Base-by-base conservation (phyloP, 2,329 filamentous ascomycete genomes). In the Tolypocladium paradoxum region DNA sequence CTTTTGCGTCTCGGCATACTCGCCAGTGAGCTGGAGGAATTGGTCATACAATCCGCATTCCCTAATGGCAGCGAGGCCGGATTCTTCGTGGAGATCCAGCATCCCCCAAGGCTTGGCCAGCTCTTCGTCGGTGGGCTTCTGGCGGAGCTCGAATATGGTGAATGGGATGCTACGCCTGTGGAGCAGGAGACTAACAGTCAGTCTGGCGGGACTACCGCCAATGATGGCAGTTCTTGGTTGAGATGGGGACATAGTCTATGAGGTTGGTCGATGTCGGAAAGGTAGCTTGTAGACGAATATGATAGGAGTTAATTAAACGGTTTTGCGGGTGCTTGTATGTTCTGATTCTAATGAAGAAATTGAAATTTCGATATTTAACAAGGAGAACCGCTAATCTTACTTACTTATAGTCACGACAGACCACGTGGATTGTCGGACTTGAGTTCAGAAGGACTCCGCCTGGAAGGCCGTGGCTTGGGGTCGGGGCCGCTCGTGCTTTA, bases 21-120 rank as follows among this genome's bases (percentile, higher is more conserved):
- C 57, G 35, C 68, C 66, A 1, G 70, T 69, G 27, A 71, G 58
- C 37, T 65, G 58, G 1, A 64, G 50, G 59, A 79, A 80, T 16
- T 69, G 60, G 3, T 72, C 67, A 51, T 63, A 72, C 11, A 79
- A 63, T 0, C 72, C 75, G 11, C 70, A 70, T 53, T 71, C 70
- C 7, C 63, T 64, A 6, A 81, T 60, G 0, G 74, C 77, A 2
- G 64, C 61, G 6, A 75, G 70, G 0, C 76, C 76, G 1, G 70
- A 68, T 6, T 67, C 58, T 1, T 67, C 64, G 57, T 80, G 76
- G 1, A 81, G 65, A 56, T 80, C 77, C 2, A 81, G 70, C 52
- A 62, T 73, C 7, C 77, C 76, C 6, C 64, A 66, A 2, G 65
- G 65, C 4, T 59, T 53, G 6, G 59, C 54, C 11, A 68, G 56